Evolutionary conservation across 257 asterid species (phyloP).

Genomic region (Eucommia ulmoides): DNA sequence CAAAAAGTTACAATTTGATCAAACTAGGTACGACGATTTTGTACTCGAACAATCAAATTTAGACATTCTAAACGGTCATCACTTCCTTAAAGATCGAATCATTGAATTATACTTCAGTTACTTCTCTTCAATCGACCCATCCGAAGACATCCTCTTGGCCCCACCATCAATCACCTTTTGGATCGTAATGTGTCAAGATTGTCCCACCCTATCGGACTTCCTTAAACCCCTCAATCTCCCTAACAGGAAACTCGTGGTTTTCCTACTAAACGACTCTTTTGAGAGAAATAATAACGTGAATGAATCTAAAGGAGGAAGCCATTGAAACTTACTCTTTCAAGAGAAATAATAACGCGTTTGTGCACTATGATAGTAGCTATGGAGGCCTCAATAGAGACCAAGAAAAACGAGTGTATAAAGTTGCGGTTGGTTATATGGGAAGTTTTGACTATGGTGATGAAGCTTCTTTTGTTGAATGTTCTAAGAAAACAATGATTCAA

Average conservation of each 20-base stretch:
- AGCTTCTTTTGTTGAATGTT: constrained; percentile 29
- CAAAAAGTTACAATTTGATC: no score
- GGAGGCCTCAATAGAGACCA: constrained; percentile 16
- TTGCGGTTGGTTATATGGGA: constrained; percentile 15
- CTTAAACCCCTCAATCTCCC: constrained; percentile 55
- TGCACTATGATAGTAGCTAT: constrained; percentile 67
- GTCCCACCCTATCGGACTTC: constrained; percentile 37
- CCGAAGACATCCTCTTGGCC: constrained; percentile 46
- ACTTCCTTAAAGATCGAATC: constrained; percentile 68
- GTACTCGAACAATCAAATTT: constrained; percentile 66
- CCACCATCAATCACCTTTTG: constrained; percentile 81
- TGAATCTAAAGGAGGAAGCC: constrained; percentile 65
- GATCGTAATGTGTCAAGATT: constrained; percentile 70
- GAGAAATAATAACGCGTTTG: constrained; percentile 37
- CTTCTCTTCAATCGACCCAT: constrained; percentile 33
- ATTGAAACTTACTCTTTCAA: constrained; percentile 71
- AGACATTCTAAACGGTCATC: constrained; percentile 50
- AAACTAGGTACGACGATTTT: constrained; percentile 64
- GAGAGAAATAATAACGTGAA: constrained; percentile 44
- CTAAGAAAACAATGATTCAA: constrained; percentile 38
- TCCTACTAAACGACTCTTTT: constrained; percentile 74
- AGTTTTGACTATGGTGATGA: not conserved
- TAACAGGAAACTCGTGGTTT: constrained; percentile 39
- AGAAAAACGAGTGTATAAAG: constrained; percentile 34
- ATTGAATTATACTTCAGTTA: constrained; percentile 78